Evolutionary conservation across 768 basidiomycete genomes (phyloP).

Genomic region (Boletus rubescentipes): DNA sequence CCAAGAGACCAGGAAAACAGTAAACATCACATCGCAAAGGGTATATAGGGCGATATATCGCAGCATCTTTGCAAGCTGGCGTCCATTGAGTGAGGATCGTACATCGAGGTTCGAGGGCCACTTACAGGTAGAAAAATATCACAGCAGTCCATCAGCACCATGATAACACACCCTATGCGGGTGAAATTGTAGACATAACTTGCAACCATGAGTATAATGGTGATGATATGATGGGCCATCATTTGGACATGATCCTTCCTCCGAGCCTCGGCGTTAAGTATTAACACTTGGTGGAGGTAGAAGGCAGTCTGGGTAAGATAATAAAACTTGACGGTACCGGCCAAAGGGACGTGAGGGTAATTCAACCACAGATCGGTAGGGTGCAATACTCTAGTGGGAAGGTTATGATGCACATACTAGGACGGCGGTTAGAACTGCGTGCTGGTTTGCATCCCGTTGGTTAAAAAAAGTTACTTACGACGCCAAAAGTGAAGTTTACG

Average conservation of each 20-base stretch:
- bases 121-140: constrained; percentile 91
- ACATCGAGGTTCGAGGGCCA: constrained; percentile 10
- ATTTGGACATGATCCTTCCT: constrained; percentile 94
- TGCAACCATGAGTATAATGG: constrained; percentile 67
- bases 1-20: constrained; percentile 85
- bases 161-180: constrained; percentile 84
- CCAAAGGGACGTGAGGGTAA: constrained; percentile 81
- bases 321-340: constrained; percentile 85
- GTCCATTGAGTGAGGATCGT: constrained; percentile 3
- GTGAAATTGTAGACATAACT: constrained; percentile 87
- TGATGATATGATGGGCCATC: constrained; percentile 95
- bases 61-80: constrained; percentile 89
- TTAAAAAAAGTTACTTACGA: constrained; percentile 57
- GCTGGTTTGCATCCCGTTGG: constrained; percentile 3
- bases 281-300: constrained; percentile 88
- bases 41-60: constrained; percentile 73
- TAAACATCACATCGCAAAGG: constrained; percentile 75
- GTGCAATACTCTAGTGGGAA: constrained; percentile 65
- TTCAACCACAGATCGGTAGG: constrained; percentile 69
- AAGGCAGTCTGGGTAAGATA: constrained; percentile 85
- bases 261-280: constrained; percentile 89
- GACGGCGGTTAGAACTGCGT: constrained; percentile 8
- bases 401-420: constrained; percentile 77
- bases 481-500: constrained; percentile 70
- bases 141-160: constrained; percentile 92